phyloP scores from a whole-genome alignment of 1,284 basidiomycete genomes.

The Pseudomicrostroma phylloplanum region DNA sequence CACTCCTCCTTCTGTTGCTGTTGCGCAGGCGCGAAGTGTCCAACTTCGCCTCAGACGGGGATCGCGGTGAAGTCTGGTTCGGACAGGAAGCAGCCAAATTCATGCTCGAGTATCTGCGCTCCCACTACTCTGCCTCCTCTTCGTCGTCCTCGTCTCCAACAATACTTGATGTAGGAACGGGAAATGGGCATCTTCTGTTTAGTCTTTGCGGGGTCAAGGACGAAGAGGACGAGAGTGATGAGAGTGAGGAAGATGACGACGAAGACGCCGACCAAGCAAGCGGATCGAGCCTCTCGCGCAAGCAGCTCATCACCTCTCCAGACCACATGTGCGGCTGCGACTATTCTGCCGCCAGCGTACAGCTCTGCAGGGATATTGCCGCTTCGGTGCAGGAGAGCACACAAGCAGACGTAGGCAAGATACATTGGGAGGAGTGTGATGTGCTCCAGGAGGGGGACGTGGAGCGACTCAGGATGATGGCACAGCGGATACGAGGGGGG shows the following conservation, averaged over 20 bases:
- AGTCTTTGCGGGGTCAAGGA: not conserved
- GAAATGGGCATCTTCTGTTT: not conserved
- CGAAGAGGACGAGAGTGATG: not conserved
- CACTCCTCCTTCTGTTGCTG: not conserved
- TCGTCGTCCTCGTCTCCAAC: not conserved
- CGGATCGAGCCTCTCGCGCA: constrained; percentile 12
- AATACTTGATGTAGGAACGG: not conserved
- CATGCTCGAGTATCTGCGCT: constrained; percentile 57
- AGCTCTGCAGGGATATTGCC: not conserved
- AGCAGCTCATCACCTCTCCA: constrained; percentile 14
- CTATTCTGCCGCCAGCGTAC: constrained; percentile 56
- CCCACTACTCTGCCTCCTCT: not conserved
- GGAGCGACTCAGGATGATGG: not conserved
- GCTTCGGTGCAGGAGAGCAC: not conserved
- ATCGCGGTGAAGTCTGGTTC: constrained; percentile 83
- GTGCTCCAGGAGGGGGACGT: not conserved
- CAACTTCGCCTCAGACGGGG: constrained; percentile 70
- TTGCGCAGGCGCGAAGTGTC: constrained; percentile 61
- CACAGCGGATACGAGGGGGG: no score
- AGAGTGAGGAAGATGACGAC: not conserved
- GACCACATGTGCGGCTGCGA: constrained; percentile 62
- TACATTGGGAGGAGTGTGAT: not conserved
- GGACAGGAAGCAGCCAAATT: constrained; percentile 69
- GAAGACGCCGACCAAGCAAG: not conserved
- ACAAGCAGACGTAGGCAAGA: not conserved